These are phyloP conservation scores for Hygrocybe punicea DNA, from an alignment of 768 basidiomycete genomes.

Conservation along the genomic window DNA sequence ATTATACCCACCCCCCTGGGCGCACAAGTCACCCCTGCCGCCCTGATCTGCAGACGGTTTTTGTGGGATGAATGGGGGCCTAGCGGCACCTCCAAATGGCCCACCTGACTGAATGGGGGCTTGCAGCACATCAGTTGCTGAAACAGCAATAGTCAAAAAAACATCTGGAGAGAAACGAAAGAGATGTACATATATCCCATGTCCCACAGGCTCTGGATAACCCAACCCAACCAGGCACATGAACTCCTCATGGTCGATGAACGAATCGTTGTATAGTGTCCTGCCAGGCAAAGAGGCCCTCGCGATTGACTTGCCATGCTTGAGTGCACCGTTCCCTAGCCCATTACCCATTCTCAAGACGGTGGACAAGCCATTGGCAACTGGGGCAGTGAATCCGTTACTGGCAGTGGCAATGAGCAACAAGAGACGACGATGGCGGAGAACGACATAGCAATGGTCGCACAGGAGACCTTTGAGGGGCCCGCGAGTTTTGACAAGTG, in stretches of 20 bases:
- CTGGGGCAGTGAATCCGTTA: conserved; percentile 36
- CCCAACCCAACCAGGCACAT: conserved; percentile 67
- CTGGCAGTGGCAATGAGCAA: conserved; percentile 43
- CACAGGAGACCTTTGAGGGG: no score
- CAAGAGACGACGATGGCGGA: no score
- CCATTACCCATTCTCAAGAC: conserved; percentile 17
- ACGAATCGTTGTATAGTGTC: conserved; percentile 72
- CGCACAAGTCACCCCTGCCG: no score
- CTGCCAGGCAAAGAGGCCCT: conserved; percentile 69
- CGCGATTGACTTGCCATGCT: conserved; percentile 51
- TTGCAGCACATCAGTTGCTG: no score
- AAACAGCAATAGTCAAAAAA: no score
- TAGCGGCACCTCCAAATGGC: no score
- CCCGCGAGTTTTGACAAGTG: no score
- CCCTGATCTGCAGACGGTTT: no score
- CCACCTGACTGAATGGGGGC: no score
- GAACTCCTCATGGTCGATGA: conserved; percentile 85
- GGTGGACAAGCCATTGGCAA: conserved; percentile 35
- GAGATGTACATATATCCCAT: conserved; percentile 68
- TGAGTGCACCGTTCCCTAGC: conserved; percentile 50
- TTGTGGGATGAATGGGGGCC: no score
- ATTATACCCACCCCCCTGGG: no score
- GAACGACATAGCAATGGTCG: no score
- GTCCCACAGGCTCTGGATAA: conserved; percentile 87
- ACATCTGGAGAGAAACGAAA: conserved; percentile 26